Evolutionary conservation across 495 filamentous ascomycete genomes (phyloP), one percentile per base, ranked within the genome.

Genomic region (Trichoderma asperelloides): DNA sequence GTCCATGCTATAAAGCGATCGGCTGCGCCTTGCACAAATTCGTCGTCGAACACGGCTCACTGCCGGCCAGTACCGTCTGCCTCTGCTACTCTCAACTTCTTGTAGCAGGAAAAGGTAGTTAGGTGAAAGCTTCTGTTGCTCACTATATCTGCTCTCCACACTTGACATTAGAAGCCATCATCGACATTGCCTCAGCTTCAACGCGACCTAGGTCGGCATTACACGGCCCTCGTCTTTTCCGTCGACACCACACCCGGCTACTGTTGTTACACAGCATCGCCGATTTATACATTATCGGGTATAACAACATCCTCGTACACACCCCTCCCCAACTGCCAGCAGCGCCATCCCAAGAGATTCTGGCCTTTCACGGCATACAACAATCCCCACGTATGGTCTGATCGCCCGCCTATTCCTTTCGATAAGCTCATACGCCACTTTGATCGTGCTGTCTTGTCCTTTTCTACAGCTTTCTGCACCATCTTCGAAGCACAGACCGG

Each of bases 321-420:
- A n/a, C 55, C 55, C 55, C 27, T n/a, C n/a, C 51, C 47, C 23
- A 30, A 60, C 55, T 60, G 55, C 55, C 55, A 60, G 55, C 27
- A 60, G 23, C 55, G 55, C 55, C 23, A 27, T 30, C 27, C 23
- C 23, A 28, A 9, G 55, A 60, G 55, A 60, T 30, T 25, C 55
- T 30, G 55, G 9, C 23, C 23, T 60, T 28, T 30, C 55, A 30
- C 55, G 3, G n/a, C 55, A 60, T 30, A 11, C 55, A 13, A 60
- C 30, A 60, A 30, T 60, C 25, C 55, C 43, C 33, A 60, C 55
- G 15, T 30, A 60, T 30, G 15, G 55, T 28, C 47, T 60, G 43
- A 47, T 47, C n/a, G n/a, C n/a, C 43, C 11, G 43, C 9, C n/a
- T 15, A n/a, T 30, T 13, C 5, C 3, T 27, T 60, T 27, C 55